Conservation (phyloP, 352 stramenopile species). For the Phytophthora brassicae region DNA sequence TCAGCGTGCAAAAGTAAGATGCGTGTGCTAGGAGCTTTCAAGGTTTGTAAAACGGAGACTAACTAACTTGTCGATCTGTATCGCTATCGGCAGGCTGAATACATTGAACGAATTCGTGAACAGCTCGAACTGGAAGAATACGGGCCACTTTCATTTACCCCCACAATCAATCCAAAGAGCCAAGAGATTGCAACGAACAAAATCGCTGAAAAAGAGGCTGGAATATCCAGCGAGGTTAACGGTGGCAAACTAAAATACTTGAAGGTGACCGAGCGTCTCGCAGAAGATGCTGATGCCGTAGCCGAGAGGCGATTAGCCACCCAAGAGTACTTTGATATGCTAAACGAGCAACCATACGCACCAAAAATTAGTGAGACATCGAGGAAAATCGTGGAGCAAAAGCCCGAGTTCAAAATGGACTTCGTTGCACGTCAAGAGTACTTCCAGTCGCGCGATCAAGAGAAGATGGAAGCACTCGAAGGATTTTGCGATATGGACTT, state of each 20-base stretch:
- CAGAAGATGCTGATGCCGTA: conserved; percentile 48
- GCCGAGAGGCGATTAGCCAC: conserved; percentile 52
- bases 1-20: conserved; percentile 65
- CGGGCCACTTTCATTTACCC: conserved; percentile 41
- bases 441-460: conserved; percentile 66
- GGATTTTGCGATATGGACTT: conserved; percentile 40
- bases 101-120: conserved; percentile 48
- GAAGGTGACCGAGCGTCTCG: conserved; percentile 58
- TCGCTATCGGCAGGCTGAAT: conserved; percentile 33
- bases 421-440: conserved; percentile 73
- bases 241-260: conserved; percentile 9
- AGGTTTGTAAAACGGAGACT: neutral
- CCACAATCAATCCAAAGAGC: conserved; percentile 69
- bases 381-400: conserved; percentile 49
- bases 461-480: conserved; percentile 59
- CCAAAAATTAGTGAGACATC: conserved; percentile 65
- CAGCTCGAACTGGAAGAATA: conserved; percentile 46
- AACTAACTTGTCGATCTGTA: neutral
- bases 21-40: neutral
- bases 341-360: conserved; percentile 59
- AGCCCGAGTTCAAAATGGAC: conserved; percentile 78
- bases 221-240: neutral
- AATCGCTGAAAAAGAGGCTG: conserved; percentile 31
- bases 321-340: conserved; percentile 71
- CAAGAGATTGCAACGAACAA: conserved; percentile 57